Conservation (phyloP, 176 grass and related monocot genomes). For the Eleusine indica region DNA sequence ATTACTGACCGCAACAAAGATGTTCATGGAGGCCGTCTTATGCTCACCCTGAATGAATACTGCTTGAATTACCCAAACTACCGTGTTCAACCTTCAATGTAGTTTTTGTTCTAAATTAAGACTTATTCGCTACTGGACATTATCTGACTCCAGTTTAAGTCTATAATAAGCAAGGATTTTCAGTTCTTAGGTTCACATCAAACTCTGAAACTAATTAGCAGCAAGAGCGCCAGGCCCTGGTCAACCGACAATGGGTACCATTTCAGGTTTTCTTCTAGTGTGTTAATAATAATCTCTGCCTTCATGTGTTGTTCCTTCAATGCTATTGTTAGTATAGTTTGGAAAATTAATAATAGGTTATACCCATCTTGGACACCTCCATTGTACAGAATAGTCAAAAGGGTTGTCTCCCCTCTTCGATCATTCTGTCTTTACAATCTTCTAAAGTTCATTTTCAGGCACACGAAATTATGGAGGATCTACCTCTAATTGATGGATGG, state of each 20-base stretch:
- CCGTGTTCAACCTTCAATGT: neutral
- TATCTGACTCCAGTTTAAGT: neutral
- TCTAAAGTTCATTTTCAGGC: conserved; percentile 48
- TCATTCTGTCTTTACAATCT: neutral
- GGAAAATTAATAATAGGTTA: neutral
- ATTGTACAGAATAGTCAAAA: neutral
- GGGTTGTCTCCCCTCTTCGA: neutral
- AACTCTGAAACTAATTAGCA: neutral
- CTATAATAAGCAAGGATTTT: neutral
- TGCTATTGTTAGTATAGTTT: neutral
- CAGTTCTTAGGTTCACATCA: neutral
- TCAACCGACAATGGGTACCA: neutral
- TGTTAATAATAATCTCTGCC: neutral
- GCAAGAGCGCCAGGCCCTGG: neutral
- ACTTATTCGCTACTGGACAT: neutral
- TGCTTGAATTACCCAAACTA: neutral
- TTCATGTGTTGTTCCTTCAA: neutral
- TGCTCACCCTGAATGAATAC: neutral
- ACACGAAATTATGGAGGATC: conserved; percentile 64
- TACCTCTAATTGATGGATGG: conserved; percentile 79
- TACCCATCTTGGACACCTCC: neutral
- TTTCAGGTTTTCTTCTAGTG: neutral
- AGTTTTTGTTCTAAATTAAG: neutral
- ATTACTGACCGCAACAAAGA: neutral
- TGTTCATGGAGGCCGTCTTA: neutral